Evolutionary conservation across 2,329 filamentous ascomycete species (phyloP).

Genomic region (Cercospora canescens): DNA sequence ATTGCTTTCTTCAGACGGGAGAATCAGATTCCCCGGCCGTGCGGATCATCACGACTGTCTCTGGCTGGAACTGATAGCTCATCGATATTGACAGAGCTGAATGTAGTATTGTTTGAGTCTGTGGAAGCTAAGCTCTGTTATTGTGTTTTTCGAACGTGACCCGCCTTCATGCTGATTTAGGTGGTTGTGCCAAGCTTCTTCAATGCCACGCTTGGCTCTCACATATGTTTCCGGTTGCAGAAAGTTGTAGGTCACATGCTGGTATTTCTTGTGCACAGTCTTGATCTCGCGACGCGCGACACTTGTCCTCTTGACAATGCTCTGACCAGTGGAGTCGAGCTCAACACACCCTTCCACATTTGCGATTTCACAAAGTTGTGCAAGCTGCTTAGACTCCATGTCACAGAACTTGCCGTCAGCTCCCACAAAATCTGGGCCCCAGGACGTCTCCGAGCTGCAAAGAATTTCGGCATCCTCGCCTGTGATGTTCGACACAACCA

Average conservation of each 20-base stretch:
- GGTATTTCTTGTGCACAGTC: neutral
- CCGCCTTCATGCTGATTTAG: neutral
- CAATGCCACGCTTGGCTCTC: neutral
- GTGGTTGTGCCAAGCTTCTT: neutral
- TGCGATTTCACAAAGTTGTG: neutral
- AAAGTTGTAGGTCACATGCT: neutral
- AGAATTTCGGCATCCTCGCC: neutral
- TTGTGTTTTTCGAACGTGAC: neutral
- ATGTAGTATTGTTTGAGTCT: neutral
- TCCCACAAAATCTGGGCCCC: neutral
- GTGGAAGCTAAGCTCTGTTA: neutral
- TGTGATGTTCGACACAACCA: neutral
- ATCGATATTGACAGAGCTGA: neutral
- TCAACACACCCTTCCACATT: neutral
- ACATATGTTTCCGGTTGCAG: neutral
- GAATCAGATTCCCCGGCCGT: neutral
- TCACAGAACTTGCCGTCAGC: neutral
- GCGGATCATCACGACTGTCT: neutral
- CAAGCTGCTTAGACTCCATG: neutral
- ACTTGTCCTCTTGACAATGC: neutral
- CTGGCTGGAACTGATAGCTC: neutral
- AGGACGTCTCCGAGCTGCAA: neutral
- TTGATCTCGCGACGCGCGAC: neutral
- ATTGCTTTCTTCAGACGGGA: neutral
- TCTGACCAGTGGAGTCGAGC: neutral